These are phyloP conservation scores for Penicillium corylophilum DNA, from an alignment of 2,329 filamentous ascomycete genomes.

Conservation along the genomic window DNA sequence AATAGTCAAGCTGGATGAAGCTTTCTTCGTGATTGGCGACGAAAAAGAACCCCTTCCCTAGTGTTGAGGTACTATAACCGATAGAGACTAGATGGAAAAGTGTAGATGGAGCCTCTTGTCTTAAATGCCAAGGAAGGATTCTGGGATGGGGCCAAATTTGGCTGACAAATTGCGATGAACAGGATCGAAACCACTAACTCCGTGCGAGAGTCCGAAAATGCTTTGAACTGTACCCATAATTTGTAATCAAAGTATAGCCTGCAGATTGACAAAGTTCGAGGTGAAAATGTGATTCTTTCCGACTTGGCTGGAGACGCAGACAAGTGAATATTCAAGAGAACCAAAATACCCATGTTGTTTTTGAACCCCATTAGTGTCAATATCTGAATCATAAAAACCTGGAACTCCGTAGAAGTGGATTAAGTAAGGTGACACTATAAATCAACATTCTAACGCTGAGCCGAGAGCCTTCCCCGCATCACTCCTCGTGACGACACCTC, in stretches of 20 bases:
- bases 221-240: neutral
- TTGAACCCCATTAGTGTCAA: too few relatives aligned
- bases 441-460: too few relatives aligned
- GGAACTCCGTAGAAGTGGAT: too few relatives aligned
- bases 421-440: too few relatives aligned
- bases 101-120: neutral
- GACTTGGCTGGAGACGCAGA: too few relatives aligned
- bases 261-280: neutral
- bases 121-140: too few relatives aligned
- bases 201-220: neutral
- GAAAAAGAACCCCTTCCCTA: neutral
- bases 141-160: neutral
- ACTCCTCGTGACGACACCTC: neutral
- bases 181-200: neutral
- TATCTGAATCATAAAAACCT: too few relatives aligned
- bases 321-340: too few relatives aligned
- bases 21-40: neutral
- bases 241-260: neutral
- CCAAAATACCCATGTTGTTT: too few relatives aligned
- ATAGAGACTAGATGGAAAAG: neutral
- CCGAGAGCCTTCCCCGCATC: neutral
- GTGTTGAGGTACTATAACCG: neutral
- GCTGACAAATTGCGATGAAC: neutral
- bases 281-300: too few relatives aligned
- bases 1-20: neutral